Base-by-base conservation (phyloP, 352 stramenopile species). In the Globisporangium lucens region DNA sequence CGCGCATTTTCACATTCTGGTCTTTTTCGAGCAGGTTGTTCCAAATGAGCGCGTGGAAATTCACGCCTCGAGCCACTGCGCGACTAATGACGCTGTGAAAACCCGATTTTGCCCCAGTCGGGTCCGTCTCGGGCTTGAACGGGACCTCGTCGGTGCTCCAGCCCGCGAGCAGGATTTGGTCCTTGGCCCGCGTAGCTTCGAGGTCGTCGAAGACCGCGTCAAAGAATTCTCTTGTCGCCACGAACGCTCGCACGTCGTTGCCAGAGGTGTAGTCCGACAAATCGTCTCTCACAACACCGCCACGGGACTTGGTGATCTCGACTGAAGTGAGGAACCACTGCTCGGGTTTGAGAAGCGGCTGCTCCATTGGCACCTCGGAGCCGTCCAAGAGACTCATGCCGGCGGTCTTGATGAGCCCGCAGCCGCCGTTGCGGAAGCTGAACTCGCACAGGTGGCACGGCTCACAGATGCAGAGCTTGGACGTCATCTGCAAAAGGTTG, bases 261-360 rank as follows among this genome's bases (percentile, higher is more conserved):
- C 74, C 73, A 15, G 63, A 71, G 0, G 81, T 74, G 61, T 74
- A 87, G 17, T 83, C 62, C 2, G 74, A 65, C 15, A 90, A 67
- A 29, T 76, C 74, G 1, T 75, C 56, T 20, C 85, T 74, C 12
- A 66, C 33, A 56, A 80, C 67, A 36, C 81, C 85, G 4, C 74
- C 66, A 24, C 85, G 76, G 9, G 79, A 76, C 0, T 51, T 74
- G 10, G 68, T 70, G 67, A 93, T 83, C 65, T 90, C 85, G 12
- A 74, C 68, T 5, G 83, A 64, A 0, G 80, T 89, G 1, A 93
- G 70, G 62, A 91, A 90, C 85, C 82, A 93, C 43, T 73, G 90
- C 79, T 65, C 65, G 3, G 75, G 69, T 8, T 80, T 68, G 17
- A 87, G 61, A 7, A 78, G 38, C n/a, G 80, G 82, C 55, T 89